phyloP scores from a whole-genome alignment of 116 monocot genomes.

The Posidonia oceanica region DNA sequence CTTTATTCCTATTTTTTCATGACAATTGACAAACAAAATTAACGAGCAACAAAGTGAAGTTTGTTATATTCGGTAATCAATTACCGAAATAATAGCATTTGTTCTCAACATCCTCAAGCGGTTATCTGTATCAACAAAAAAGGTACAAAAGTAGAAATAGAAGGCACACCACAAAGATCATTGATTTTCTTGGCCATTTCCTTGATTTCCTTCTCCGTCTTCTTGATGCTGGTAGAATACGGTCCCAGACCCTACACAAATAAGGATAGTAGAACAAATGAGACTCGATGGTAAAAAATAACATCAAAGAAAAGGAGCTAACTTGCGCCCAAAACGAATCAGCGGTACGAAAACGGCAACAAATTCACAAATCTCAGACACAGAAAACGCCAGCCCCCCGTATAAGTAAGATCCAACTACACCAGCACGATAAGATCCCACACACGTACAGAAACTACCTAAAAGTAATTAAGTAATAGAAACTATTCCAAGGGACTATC shows the following conservation, averaged over 20 bases:
- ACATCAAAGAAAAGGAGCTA: too few relatives aligned
- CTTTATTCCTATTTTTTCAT: constrained; percentile 48
- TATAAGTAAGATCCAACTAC: background rate
- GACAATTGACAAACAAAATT: background rate
- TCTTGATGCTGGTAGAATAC: constrained; percentile 74
- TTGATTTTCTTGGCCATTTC: constrained; percentile 88
- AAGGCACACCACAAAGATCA: constrained; percentile 64
- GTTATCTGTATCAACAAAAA: background rate
- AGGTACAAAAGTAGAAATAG: background rate
- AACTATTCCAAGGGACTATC: too few relatives aligned
- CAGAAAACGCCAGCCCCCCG: background rate
- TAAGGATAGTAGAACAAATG: background rate
- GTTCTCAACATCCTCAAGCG: background rate
- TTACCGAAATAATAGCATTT: background rate
- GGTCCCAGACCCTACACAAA: constrained; percentile 58
- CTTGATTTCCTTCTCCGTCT: constrained; percentile 89
- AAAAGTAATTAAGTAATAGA: too few relatives aligned
- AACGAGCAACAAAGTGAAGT: background rate
- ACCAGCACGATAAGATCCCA: background rate
- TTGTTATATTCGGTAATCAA: background rate
- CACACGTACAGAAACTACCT: too few relatives aligned
- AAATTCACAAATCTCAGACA: background rate
- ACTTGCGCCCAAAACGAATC: background rate
- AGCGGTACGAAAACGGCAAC: background rate
- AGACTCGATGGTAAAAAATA: too few relatives aligned